phyloP scores from a whole-genome alignment of 345 rosid species.

The Brassica nigra region DNA sequence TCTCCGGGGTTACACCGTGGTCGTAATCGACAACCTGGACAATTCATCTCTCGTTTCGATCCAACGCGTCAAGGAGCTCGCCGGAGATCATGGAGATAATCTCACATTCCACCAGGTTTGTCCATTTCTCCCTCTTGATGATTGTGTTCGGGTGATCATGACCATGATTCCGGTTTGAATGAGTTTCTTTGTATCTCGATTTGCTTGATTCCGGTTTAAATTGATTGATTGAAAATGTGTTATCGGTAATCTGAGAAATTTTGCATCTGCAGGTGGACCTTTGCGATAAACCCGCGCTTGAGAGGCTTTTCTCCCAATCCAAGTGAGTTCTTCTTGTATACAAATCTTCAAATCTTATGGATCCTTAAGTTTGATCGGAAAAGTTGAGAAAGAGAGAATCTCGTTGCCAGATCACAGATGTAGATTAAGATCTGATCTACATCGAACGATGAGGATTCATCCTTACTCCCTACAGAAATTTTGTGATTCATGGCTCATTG shows the following conservation, averaged over 20 bases:
- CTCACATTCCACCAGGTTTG: constrained; percentile 74
- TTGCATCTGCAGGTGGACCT: constrained; percentile 72
- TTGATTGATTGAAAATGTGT: constrained; percentile 8
- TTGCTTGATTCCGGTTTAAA: background rate
- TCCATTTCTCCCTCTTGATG: background rate
- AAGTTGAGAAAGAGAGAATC: background rate
- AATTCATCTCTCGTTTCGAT: constrained; percentile 70
- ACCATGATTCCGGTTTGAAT: background rate
- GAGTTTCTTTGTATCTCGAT: constrained; percentile 8
- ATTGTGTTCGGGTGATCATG: background rate
- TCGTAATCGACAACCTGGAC: constrained; percentile 87
- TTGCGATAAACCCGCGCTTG: constrained; percentile 78
- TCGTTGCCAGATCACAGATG: background rate
- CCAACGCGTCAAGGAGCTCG: constrained; percentile 67
- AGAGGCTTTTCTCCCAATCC: constrained; percentile 61
- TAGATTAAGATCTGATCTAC: constrained; percentile 29
- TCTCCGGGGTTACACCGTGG: constrained; percentile 60
- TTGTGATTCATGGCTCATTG: background rate
- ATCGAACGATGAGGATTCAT: background rate
- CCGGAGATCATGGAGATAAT: constrained; percentile 53
- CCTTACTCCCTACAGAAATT: background rate
- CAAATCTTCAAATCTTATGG: constrained; percentile 16
- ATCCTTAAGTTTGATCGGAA: background rate
- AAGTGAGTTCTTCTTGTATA: constrained; percentile 48
- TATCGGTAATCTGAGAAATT: background rate